Conservation (phyloP, 306 rosid genomes). For the Benincasa hispida region DNA sequence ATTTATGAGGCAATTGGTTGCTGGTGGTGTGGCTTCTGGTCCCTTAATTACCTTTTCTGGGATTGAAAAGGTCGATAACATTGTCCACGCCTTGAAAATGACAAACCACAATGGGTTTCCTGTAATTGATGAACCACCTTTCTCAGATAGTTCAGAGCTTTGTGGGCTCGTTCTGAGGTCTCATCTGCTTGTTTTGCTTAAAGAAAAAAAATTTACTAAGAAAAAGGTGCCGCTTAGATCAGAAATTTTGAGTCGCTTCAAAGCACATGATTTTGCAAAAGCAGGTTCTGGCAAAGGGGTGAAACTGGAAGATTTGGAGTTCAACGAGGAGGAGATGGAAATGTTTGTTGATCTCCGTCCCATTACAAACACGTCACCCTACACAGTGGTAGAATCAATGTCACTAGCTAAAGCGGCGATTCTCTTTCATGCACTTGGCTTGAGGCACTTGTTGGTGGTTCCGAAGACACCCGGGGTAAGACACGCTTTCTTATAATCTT, state of each 20-base stretch:
- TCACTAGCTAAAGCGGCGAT: constrained; percentile 58
- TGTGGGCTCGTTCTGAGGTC: constrained; percentile 82
- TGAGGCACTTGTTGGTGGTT: constrained; percentile 61
- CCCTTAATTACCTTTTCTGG: constrained; percentile 52
- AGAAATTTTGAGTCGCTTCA: constrained; percentile 21
- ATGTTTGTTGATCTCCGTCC: constrained; percentile 73
- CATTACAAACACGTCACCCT: constrained; percentile 43
- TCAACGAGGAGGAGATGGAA: constrained; percentile 48
- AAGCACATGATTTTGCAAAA: constrained; percentile 61
- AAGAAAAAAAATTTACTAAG: constrained; percentile 42
- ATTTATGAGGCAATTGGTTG: constrained; percentile 55
- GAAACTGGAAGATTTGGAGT: constrained; percentile 57
- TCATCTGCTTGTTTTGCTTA: constrained; percentile 69
- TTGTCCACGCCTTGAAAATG: constrained; percentile 33
- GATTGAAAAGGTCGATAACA: constrained; percentile 53
- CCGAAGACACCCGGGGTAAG: constrained; percentile 61
- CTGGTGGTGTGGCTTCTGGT: constrained; percentile 65
- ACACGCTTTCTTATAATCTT: not conserved
- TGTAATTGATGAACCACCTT: constrained; percentile 83
- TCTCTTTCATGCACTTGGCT: constrained; percentile 61
- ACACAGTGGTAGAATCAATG: constrained; percentile 61
- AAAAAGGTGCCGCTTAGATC: constrained; percentile 21
- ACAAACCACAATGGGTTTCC: constrained; percentile 80
- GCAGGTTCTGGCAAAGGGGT: constrained; percentile 77
- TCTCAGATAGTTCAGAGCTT: constrained; percentile 46